Evolutionary conservation across 1,139 yeast species (phyloP), one percentile per base, ranked within the genome.

Genomic region (Hansenula lynferdii): DNA sequence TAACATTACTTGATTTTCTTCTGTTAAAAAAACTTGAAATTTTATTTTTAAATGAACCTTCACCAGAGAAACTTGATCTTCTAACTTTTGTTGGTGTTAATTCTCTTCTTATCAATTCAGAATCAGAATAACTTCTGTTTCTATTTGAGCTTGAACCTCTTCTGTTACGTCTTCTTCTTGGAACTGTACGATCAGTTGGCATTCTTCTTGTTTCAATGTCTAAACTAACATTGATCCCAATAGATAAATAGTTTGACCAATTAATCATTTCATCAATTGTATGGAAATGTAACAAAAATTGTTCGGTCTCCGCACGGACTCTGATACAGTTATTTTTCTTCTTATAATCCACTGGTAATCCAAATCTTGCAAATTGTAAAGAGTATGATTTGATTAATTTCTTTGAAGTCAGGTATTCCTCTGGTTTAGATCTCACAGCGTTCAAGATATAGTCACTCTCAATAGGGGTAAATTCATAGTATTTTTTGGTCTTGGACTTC

Each of bases 141-240:
- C 53, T 44, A 17, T 50, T 45, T 16, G 28, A 31, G 14, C 60
- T 45, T 22, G 28, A 23, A 16, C 61, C 54, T 38, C 64, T 44
- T 37, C 62, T 50, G 39, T 75, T 58, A 32, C 78, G 57, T 55
- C 89, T 67, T 50, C 90, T 67, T 49, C 90, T 64, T 5, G 94
- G 94, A 9, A 84, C 87, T 0, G 86, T 80, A 53, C 89, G 67
- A 56, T 82, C 83, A 22, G 67, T 67, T 4, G 94, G 92, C 56
- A 77, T 56, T 35, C 75, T 79, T 36, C 94, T 64, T 20, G 71
- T 65, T 27, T 64, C 67, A 22, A 84, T 49, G 56, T 84, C 92
- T 31, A 82, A 60, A 4, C 87, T 64, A 21, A 83, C 74, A 49
- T 80, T 85, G 40, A 76, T 75, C 1, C 86, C 92, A 8, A 75